phyloP scores from a whole-genome alignment of 2,329 filamentous ascomycete genomes.

The Pseudogymnoascus sp. region DNA sequence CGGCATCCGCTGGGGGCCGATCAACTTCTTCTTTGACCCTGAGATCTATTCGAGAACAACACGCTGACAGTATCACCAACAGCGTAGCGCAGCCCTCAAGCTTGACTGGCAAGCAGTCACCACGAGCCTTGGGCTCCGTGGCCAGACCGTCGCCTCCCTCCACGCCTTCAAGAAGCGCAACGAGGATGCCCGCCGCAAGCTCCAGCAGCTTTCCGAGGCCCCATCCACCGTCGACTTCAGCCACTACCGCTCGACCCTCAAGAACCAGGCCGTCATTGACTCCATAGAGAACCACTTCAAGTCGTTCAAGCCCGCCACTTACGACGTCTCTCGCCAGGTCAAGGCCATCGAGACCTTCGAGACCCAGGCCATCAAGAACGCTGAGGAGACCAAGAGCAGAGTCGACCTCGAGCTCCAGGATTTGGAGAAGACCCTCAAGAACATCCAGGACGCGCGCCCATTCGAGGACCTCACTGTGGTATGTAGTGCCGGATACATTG shows the following conservation, averaged over 20 bases:
- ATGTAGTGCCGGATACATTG: slow-evolving; percentile 81
- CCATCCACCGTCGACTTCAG: slow-evolving; percentile 84
- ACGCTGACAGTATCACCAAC: slow-evolving; percentile 22
- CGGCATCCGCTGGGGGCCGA: neutral
- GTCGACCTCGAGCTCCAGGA: slow-evolving; percentile 93
- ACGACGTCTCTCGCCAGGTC: slow-evolving; percentile 88
- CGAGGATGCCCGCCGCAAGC: slow-evolving; percentile 93
- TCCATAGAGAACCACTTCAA: slow-evolving; percentile 96
- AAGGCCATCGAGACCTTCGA: slow-evolving; percentile 99
- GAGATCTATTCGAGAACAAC: slow-evolving; percentile 1
- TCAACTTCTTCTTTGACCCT: slow-evolving; percentile 6
- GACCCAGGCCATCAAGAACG: slow-evolving; percentile 92
- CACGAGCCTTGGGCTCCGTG: slow-evolving; percentile 89
- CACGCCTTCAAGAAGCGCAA: slow-evolving; percentile 99
- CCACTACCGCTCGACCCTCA: slow-evolving; percentile 83
- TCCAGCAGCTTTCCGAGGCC: slow-evolving; percentile 74
- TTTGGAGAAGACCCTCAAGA: slow-evolving; percentile 87
- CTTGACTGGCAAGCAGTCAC: slow-evolving; percentile 97
- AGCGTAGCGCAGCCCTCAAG: slow-evolving; percentile 98
- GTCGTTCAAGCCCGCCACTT: slow-evolving; percentile 83
- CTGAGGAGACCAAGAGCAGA: slow-evolving; percentile 91
- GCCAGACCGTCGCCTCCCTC: slow-evolving; percentile 84
- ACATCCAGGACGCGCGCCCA: slow-evolving; percentile 91
- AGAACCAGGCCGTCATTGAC: slow-evolving; percentile 92
- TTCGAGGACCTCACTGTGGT: slow-evolving; percentile 97